A percentile compares a stretch with the other conserved stretches of the same genome.
phyloP scores from a whole-genome alignment of 768 basidiomycete species.

The Phylloporus arenicola region DNA sequence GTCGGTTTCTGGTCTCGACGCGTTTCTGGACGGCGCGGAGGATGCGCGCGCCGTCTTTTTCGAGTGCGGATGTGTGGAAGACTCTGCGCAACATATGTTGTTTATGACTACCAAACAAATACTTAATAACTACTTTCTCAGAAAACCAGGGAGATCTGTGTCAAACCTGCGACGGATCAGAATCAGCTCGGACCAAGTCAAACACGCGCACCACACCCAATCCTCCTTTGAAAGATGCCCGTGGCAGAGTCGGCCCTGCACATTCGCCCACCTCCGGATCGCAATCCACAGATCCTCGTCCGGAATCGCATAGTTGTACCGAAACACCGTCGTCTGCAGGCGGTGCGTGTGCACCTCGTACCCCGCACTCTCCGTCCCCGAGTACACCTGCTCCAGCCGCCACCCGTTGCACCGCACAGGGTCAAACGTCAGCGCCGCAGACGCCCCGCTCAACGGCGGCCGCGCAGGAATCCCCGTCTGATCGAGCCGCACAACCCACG shows the following conservation, averaged over 20 bases:
- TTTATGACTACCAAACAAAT: conserved; percentile 15
- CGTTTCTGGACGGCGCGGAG: conserved; percentile 51
- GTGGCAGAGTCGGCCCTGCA: conserved; percentile 6
- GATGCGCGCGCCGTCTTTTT: conserved; percentile 45
- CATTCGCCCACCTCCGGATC: conserved; percentile 6
- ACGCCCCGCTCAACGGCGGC: conserved; percentile 6
- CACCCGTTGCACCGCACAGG: conserved; percentile 19
- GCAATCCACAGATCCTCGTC: neutral
- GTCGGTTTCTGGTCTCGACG: conserved; percentile 43
- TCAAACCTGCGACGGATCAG: conserved; percentile 17
- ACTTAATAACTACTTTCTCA: neutral
- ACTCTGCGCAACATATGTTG: neutral
- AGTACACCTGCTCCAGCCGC: neutral
- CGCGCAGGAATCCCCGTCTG: conserved; percentile 12
- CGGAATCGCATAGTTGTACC: conserved; percentile 23
- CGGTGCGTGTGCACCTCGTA: neutral
- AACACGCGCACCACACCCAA: conserved; percentile 20
- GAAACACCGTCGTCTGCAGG: conserved; percentile 18
- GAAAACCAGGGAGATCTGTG: conserved; percentile 12
- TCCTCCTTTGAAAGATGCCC: neutral
- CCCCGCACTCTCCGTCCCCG: neutral
- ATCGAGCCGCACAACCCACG: conserved; percentile 31
- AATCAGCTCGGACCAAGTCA: neutral
- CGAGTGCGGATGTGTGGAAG: conserved; percentile 1
- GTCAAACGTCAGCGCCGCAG: conserved; percentile 11